Percentiles rank a stretch among this genome's conserved stretches.
Conservation (phyloP, 2,329 filamentous ascomycete species). For the Pseudodiploospora longispora region DNA sequence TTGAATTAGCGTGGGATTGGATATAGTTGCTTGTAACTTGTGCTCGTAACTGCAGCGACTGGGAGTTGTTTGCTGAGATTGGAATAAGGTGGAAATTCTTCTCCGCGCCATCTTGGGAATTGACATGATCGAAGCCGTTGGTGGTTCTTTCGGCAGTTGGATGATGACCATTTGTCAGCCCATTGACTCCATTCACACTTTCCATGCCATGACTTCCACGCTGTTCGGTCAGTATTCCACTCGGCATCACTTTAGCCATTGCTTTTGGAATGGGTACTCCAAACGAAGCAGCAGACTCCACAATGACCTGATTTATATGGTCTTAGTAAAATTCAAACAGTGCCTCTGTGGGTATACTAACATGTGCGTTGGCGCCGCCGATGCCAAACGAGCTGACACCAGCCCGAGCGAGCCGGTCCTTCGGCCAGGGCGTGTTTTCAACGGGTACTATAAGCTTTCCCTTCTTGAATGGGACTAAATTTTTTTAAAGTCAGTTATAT, state of each 20-base stretch:
- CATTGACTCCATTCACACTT: background rate
- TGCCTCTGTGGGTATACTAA: conserved; percentile 2
- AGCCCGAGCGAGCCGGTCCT: conserved; percentile 18
- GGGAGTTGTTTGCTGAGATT: background rate
- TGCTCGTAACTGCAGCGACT: background rate
- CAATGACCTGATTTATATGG: background rate
- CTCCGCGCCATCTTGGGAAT: background rate
- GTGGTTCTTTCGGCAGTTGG: background rate
- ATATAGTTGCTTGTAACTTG: background rate
- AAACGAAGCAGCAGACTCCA: background rate
- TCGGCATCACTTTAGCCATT: background rate
- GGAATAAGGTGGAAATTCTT: background rate
- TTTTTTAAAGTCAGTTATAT: background rate
- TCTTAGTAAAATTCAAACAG: too few relatives aligned
- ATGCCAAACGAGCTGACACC: conserved; percentile 28
- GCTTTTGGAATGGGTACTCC: background rate
- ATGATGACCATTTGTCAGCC: background rate
- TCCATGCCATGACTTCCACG: background rate
- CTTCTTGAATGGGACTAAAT: conserved; percentile 16
- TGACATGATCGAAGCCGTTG: background rate
- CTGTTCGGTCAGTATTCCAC: background rate
- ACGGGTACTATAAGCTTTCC: conserved; percentile 21
- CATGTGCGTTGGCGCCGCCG: conserved; percentile 28
- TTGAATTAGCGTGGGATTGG: background rate
- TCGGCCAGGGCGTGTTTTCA: conserved; percentile 24